Evolutionary conservation across 2,329 filamentous ascomycete genomes (phyloP), one percentile per base, ranked within the genome.

Genomic region (Herpotrichia juniperi): DNA sequence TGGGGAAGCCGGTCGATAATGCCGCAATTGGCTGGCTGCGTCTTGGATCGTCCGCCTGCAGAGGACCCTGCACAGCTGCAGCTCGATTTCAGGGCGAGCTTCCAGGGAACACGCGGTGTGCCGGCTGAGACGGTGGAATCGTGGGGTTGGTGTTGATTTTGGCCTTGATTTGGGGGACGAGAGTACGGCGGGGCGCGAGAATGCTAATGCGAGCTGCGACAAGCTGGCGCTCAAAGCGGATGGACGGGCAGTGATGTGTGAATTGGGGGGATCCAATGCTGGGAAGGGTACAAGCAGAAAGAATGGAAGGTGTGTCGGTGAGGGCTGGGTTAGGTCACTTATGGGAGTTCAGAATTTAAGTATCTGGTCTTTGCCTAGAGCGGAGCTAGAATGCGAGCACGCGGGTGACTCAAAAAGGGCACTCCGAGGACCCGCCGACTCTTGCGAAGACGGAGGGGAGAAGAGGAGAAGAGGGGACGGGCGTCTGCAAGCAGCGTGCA

Each of bases 1-100:
- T 67, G 63, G 65, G 59, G 67, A 59, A 52, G 54, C 54, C 53
- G 42, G 55, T 39, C 4, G 42, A 46, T 37, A 45, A 34, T 53
- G 56, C 46, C 48, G 54, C 56, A 62, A 71, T 73, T 72, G 69
- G 69, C 53, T 53, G 49, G 60, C 21, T 47, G 42, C 39, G 47
- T 53, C 47, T 39, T 49, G 57, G 56, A 59, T 58, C 46, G 54
- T 46, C 51, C 54, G 58, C 56, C 54, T 56, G 56, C 56, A 59
- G 51, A 46, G 49, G 64, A 59, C 54, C 57, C 54, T 64, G 62
- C 31, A 34, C 31, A n/a, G 31, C 31, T 8, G 31, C 48, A 55
- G 34, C 45, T 62, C 49, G 59, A 48, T 51, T 62, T 61, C 56
- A 64, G 59, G 61, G 59, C 52, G 51, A 51, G 6, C 39, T 62